Base-by-base conservation (phyloP, 805 yeast genomes). In the Candida yuanshanica region DNA sequence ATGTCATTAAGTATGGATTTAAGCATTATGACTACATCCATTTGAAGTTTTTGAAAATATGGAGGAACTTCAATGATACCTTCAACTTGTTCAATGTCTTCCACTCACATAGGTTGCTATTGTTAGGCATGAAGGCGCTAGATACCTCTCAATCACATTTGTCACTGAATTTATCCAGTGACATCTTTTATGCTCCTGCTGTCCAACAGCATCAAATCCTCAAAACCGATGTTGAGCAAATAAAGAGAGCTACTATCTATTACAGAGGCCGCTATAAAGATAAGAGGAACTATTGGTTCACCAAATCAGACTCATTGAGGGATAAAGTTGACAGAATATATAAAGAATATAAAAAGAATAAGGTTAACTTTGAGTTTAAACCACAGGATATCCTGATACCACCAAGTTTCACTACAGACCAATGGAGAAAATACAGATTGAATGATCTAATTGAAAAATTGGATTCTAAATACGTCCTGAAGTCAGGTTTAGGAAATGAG, bases 11-110 rank as follows among this genome's bases (percentile, higher is more conserved):
- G n/a, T 20, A 36, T 36, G 16, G 26, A 2, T 18, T 13, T 14
- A 6, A 18, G 12, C 17, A 21, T 6, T 39, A 37, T 27, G 27
- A 35, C 7, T 7, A 20, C 2, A 3, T 12, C 7, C 48, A 45
- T 38, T 23, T 45, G 14, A 36, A n/a, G 26, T 39, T 42, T 20
- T 31, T 45, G 31, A 45, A 37, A 29, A 6, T 13, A 7, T 45
- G 48, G 48, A 36, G 46, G 32, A 11, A 13, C 8, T 37, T 36
- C 17, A 37, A 39, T 16, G 40, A 38, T 21, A 4, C 42, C 3
- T 37, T 42, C 20, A 22, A 34, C 21, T 22, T 42, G n/a, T 37
- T 42, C 20, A 35, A 31, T 11, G 41, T 42, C 20, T 45, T 31
- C 20, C 49, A 42, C 24, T 17, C 35, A 10, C 36, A 37, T 3